Evolutionary conservation across 352 stramenopile species (phyloP).

Genomic region (Phytophthora multivora): DNA sequence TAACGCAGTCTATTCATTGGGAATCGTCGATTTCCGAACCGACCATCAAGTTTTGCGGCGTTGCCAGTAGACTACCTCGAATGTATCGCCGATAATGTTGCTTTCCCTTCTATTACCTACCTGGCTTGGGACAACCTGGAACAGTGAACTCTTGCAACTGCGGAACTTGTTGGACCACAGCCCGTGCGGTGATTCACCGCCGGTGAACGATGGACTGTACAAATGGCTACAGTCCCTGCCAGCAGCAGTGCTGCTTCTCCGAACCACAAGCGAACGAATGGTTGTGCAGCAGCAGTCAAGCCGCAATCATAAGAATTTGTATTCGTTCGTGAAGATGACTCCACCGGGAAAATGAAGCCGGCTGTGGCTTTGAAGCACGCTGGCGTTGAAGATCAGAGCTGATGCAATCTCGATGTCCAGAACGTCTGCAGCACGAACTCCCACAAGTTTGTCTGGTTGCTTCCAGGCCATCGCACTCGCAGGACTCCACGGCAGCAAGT

Average conservation of each 20-base stretch:
- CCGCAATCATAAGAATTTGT: slow-evolving; percentile 6
- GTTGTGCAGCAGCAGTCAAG: slow-evolving; percentile 4
- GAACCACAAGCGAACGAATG: background rate
- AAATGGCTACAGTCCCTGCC: background rate
- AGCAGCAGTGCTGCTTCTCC: background rate
- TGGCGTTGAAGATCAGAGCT: background rate
- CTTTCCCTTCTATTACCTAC: background rate
- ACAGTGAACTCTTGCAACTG: too few relatives aligned
- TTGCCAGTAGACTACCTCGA: background rate
- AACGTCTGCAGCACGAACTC: too few relatives aligned
- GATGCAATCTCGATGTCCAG: background rate
- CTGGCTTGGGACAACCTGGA: background rate
- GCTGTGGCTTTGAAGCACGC: slow-evolving; percentile 17
- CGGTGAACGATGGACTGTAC: background rate
- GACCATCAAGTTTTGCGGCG: too few relatives aligned
- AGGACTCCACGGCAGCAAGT: background rate
- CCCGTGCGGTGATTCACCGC: too few relatives aligned
- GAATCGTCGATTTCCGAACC: too few relatives aligned
- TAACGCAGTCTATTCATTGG: too few relatives aligned
- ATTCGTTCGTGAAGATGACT: slow-evolving; percentile 8
- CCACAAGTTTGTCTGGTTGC: too few relatives aligned
- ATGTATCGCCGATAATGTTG: background rate
- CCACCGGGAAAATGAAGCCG: slow-evolving; percentile 13
- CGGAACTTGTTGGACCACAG: too few relatives aligned
- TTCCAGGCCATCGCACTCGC: too few relatives aligned